A percentile compares a stretch with the other conserved stretches of the same genome.
These are phyloP conservation scores for Ordospora pajunii DNA, from an alignment of 371 early-diverging fungal species.

Conservation along the genomic window DNA sequence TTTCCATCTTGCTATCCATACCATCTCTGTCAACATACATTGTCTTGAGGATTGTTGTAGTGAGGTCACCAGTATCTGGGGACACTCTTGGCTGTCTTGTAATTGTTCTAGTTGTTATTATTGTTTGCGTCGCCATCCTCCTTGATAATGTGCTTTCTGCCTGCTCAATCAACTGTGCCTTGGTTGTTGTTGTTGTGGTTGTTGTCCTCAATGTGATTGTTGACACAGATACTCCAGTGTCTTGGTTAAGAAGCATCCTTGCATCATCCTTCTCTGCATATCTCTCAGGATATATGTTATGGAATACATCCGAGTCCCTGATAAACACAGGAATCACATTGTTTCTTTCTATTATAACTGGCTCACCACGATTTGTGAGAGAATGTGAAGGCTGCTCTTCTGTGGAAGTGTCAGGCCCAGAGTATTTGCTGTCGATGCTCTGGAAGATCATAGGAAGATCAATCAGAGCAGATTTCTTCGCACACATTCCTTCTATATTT, in stretches of 20 bases:
- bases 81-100: not conserved
- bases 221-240: not conserved
- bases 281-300: no score
- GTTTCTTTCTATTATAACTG: not conserved
- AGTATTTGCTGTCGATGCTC: no score
- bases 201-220: not conserved
- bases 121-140: not conserved
- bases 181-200: conserved; percentile 2
- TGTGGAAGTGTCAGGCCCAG: no score
- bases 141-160: not conserved
- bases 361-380: not conserved
- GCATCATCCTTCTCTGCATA: no score
- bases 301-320: not conserved
- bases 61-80: not conserved
- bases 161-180: not conserved
- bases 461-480: not conserved
- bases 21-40: not conserved
- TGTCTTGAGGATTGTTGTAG: not conserved
- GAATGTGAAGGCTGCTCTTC: no score
- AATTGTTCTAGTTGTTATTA: not conserved
- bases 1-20: not conserved
- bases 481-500: not conserved
- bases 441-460: no score
- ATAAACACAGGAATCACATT: not conserved
- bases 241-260: no score